phyloP scores from a whole-genome alignment of 768 basidiomycete species.

The Tricholomella constricta region DNA sequence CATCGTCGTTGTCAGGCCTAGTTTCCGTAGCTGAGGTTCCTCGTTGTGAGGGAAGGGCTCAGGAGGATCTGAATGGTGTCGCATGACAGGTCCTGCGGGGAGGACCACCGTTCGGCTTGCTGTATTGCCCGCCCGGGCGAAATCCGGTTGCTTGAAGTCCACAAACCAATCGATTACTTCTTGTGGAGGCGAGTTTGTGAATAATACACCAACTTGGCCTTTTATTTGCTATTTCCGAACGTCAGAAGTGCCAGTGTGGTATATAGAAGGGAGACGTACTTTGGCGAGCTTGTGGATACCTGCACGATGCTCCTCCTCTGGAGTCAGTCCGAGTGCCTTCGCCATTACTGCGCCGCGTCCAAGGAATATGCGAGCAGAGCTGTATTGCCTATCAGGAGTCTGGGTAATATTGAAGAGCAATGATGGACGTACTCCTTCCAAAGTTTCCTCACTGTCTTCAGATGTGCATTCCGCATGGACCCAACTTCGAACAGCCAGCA shows the following conservation, averaged over 20 bases:
- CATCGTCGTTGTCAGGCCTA: constrained; percentile 85
- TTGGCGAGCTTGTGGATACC: constrained; percentile 81
- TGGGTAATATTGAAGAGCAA: not conserved
- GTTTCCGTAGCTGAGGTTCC: constrained; percentile 92
- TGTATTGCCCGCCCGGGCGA: constrained; percentile 83
- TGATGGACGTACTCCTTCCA: constrained; percentile 81
- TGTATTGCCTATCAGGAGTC: constrained; percentile 27
- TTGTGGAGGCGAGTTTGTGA: constrained; percentile 87
- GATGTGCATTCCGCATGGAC: constrained; percentile 90
- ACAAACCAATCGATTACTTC: constrained; percentile 96
- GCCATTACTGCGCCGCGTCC: constrained; percentile 90
- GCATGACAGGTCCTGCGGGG: constrained; percentile 85
- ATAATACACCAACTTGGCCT: constrained; percentile 92
- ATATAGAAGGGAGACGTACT: constrained; percentile 41
- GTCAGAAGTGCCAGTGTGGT: constrained; percentile 5
- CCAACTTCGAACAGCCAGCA: constrained; percentile 96
- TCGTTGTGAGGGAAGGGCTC: constrained; percentile 96
- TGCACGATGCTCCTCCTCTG: constrained; percentile 80
- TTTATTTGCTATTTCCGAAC: constrained; percentile 70
- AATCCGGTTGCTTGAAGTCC: constrained; percentile 87
- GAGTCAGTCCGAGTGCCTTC: constrained; percentile 87
- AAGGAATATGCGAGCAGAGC: constrained; percentile 90
- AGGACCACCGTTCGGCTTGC: constrained; percentile 76
- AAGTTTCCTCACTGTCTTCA: constrained; percentile 89
- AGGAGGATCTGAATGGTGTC: constrained; percentile 73